A percentile compares a stretch with the other conserved stretches of the same genome.
These are phyloP conservation scores for Lachnellula cervina DNA, from an alignment of 2,329 filamentous ascomycete genomes.

Conservation along the genomic window DNA sequence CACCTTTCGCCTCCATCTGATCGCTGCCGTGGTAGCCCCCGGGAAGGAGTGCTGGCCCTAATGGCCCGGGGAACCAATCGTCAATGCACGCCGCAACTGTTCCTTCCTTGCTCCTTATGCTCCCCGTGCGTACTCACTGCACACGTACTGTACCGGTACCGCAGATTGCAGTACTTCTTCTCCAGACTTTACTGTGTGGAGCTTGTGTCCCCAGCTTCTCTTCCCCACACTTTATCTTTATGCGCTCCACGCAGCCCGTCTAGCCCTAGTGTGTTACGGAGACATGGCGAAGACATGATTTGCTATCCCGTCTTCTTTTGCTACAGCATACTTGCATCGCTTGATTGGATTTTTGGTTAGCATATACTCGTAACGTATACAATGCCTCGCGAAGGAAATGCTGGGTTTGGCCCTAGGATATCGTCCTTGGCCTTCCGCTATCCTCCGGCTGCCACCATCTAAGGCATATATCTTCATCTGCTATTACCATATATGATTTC, in stretches of 20 bases:
- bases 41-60: not conserved
- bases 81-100: conserved; percentile 3
- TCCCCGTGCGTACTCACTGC: not conserved
- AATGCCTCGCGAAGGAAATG: not conserved
- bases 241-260: conserved; percentile 3
- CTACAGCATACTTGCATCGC: not conserved
- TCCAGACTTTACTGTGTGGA: not conserved
- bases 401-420: too few species aligned
- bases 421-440: too few species aligned
- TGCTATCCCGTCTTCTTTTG: not conserved
- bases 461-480: not conserved
- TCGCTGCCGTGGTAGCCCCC: not conserved
- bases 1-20: conserved; percentile 4
- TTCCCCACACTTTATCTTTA: conserved; percentile 10
- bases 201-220: not conserved
- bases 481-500: not conserved
- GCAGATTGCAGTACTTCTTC: not conserved
- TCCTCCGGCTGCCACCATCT: not conserved
- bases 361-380: not conserved
- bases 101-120: not conserved
- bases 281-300: conserved; percentile 2
- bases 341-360: conserved; percentile 1
- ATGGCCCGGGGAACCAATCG: conserved; percentile 5
- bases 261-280: not conserved
- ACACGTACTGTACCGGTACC: not conserved